Evolutionary conservation across 108 stramenopile genomes (phyloP), one percentile per base, ranked within the genome.

Genomic region (Discostella pseudostelligera): DNA sequence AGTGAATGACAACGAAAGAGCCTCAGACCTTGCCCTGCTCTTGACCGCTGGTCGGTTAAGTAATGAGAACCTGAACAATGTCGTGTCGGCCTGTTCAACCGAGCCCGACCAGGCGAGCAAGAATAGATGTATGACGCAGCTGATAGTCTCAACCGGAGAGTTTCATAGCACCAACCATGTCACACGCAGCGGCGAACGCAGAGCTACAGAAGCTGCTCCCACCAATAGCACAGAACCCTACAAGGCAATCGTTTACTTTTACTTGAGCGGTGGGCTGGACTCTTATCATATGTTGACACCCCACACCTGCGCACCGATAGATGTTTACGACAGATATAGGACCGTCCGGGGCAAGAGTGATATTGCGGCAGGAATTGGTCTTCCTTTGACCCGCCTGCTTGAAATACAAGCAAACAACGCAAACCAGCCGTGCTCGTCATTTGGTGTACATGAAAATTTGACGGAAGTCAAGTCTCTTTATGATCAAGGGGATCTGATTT

Each of bases 231-330:
- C 44, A 14, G 67, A 71, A 26, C 68, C 79, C 1, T 86, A 88
- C 82, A 85, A 89, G 65, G 83, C 84, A 3, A 58, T 92, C 47
- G 66, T 87, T 14, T 79, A 81, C 60, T 47, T 86, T 20, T 70
- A 74, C 58, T 47, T 89, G 43, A 66, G 44, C 25, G 85, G 85
- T 9, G 88, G 85, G 0, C 44, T 60, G 8, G 88, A 89, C 46
- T 75, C 76, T 7, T 89, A 67, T 59, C 83, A 83, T 39, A 70
- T 87, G 70, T 63, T 88, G 19, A 76, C 73, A 29, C 87, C 87
- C 11, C 65, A 81, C 40, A 74, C 62, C 24, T 76, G 73, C 26
- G 59, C 62, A 62, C 59, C 39, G 9, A 64, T 72, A 45, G 39
- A 39, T 19, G 70, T 80, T 11, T 80, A 74, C 48, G 78, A 67